Conservation (phyloP, 257 asterid species). For the Solanum chaucha region DNA sequence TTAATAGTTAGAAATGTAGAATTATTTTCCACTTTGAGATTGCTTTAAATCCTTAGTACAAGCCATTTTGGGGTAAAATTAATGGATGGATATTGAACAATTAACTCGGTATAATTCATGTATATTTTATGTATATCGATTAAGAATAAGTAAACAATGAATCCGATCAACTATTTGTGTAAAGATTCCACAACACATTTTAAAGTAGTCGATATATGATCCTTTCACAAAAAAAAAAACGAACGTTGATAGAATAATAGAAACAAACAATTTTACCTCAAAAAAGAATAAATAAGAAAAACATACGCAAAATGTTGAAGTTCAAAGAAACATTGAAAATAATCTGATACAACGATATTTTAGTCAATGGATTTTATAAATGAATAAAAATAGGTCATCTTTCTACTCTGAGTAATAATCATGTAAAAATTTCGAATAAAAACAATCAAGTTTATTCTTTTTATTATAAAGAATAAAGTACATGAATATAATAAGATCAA, state of each 20-base stretch:
- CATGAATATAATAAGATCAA: not conserved
- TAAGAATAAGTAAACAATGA: not conserved
- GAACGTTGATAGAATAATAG: not conserved
- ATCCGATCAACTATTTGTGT: not conserved
- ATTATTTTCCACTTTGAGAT: too few species aligned
- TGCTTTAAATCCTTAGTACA: too few species aligned
- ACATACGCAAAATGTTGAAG: not conserved
- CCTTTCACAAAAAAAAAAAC: not conserved
- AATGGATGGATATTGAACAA: not conserved
- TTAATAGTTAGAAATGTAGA: too few species aligned
- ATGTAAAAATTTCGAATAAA: too few species aligned
- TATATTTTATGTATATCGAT: not conserved
- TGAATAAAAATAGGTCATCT: not conserved
- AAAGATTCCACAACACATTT: not conserved
- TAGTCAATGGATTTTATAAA: too few species aligned
- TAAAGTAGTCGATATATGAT: too few species aligned
- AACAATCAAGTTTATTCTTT: not conserved
- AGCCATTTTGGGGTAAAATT: not conserved
- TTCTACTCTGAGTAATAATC: not conserved
- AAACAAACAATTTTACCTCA: not conserved
- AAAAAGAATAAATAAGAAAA: too few species aligned
- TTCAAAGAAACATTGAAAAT: not conserved
- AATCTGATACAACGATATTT: not conserved
- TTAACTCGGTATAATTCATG: not conserved
- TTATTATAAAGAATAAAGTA: not conserved